phyloP scores from a whole-genome alignment of 768 basidiomycete species.

The Omphalotus guepiniiformis region DNA sequence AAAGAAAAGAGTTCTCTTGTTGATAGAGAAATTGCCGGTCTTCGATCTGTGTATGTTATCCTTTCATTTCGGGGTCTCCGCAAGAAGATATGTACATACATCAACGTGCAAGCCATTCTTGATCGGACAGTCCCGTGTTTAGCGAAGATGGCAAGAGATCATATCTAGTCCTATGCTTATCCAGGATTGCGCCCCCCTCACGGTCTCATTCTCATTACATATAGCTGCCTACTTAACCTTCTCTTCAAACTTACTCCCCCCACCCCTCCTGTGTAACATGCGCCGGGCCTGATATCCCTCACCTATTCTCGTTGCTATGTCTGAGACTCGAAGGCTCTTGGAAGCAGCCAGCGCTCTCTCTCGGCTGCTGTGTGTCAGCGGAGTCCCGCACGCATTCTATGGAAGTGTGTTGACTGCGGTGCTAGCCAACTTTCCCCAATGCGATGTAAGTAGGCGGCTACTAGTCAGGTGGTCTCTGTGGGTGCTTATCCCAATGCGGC shows the following conservation, averaged over 20 bases:
- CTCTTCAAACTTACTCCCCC: conserved; percentile 36
- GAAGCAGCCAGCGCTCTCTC: conserved; percentile 79
- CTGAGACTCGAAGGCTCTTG: conserved; percentile 69
- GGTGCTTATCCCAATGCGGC: conserved; percentile 9
- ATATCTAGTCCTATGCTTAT: conserved; percentile 39
- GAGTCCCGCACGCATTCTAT: conserved; percentile 78
- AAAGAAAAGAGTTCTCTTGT: too few species aligned
- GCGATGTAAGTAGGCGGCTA: conserved; percentile 58
- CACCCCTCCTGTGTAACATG: conserved; percentile 51
- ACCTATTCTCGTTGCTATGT: conserved; percentile 40
- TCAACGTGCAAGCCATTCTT: conserved; percentile 21
- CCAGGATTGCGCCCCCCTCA: conserved; percentile 36
- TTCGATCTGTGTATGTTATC: neutral
- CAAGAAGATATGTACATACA: neutral
- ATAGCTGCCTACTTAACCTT: conserved; percentile 35
- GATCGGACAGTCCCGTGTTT: conserved; percentile 47
- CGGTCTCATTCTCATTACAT: conserved; percentile 46
- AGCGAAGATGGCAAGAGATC: conserved; percentile 34
- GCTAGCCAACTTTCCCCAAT: conserved; percentile 58
- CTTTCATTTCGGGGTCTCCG: neutral
- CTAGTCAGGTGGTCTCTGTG: neutral
- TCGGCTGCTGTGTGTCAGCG: conserved; percentile 46
- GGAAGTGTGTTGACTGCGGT: conserved; percentile 70
- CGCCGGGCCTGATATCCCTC: conserved; percentile 32
- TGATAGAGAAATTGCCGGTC: neutral